phyloP scores from a whole-genome alignment of 176 grass and related monocot genomes.

The Pontederia paniculata region DNA sequence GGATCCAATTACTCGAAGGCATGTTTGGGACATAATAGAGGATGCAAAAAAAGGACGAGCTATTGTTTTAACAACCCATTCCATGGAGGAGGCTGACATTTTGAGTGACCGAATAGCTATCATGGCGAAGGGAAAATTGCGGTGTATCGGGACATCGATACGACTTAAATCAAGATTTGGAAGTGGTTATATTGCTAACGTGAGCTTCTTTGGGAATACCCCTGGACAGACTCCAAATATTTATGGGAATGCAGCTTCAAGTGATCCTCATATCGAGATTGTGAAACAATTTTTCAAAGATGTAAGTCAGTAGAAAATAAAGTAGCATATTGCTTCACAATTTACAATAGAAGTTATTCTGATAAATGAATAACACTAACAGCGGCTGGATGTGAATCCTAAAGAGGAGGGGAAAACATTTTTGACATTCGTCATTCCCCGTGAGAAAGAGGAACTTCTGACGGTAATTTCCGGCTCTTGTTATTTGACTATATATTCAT shows the following conservation, averaged over 20 bases:
- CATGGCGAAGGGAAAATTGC: conserved; percentile 93
- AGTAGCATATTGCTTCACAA: neutral
- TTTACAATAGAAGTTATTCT: neutral
- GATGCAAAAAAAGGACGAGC: conserved; percentile 94
- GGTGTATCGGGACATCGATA: conserved; percentile 92
- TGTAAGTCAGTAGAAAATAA: conserved; percentile 26
- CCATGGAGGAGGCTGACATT: conserved; percentile 97
- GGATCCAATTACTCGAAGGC: conserved; percentile 98
- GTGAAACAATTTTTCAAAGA: conserved; percentile 88
- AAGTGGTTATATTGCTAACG: conserved; percentile 76
- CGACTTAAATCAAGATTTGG: conserved; percentile 89
- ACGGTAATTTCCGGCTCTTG: conserved; percentile 41
- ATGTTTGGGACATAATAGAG: conserved; percentile 96
- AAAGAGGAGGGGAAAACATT: conserved; percentile 82
- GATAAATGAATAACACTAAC: conserved; percentile 7
- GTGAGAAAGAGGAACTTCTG: conserved; percentile 66
- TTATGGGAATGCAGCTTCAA: conserved; percentile 6
- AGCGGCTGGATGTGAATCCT: conserved; percentile 52
- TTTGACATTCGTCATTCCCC: conserved; percentile 88
- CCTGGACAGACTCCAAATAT: conserved; percentile 34
- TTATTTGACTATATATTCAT: conserved; percentile 5
- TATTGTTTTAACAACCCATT: conserved; percentile 95
- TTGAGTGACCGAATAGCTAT: conserved; percentile 88
- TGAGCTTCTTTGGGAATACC: conserved; percentile 69
- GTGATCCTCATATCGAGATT: conserved; percentile 43